Percentiles rank a stretch among this genome's conserved stretches.
phyloP scores from a whole-genome alignment of 2,329 filamentous ascomycete genomes.

The Periconia macrospinosa region DNA sequence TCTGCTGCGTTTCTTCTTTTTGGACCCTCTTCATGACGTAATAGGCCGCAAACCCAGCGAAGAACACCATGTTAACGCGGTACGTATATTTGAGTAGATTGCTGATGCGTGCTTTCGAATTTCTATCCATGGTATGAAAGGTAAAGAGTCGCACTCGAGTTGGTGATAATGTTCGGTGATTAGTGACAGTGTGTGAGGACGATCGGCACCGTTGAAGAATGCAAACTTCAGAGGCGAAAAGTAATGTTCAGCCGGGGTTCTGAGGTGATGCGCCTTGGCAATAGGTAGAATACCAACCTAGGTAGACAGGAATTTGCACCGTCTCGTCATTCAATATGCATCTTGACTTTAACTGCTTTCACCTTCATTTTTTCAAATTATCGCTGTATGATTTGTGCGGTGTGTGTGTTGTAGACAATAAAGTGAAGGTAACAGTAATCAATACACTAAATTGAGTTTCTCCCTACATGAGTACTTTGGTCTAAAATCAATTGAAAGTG shows the following conservation, averaged over 20 bases:
- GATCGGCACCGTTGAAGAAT: neutral
- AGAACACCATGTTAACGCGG: conserved; percentile 18
- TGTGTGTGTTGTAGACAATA: too few species aligned
- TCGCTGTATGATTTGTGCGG: neutral
- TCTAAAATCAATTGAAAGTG: too few species aligned
- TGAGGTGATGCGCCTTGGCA: neutral
- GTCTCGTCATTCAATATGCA: neutral
- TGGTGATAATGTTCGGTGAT: neutral
- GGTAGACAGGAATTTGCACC: neutral
- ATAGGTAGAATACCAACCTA: neutral
- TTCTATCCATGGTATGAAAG: conserved; percentile 5
- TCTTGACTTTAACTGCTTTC: neutral
- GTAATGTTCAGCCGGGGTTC: too few species aligned
- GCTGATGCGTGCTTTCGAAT: conserved; percentile 4
- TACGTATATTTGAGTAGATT: conserved; percentile 17
- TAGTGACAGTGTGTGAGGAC: neutral
- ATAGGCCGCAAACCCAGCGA: conserved; percentile 17
- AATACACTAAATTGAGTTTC: too few species aligned
- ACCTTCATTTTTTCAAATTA: neutral
- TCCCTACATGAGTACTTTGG: too few species aligned
- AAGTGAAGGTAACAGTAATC: too few species aligned
- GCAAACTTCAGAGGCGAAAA: too few species aligned
- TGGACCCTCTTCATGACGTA: conserved; percentile 10
- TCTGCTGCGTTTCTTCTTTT: neutral
- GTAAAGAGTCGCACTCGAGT: neutral